These are phyloP conservation scores for Tolypocladium pustulatum DNA, from an alignment of 2,329 filamentous ascomycete species.

Conservation along the genomic window DNA sequence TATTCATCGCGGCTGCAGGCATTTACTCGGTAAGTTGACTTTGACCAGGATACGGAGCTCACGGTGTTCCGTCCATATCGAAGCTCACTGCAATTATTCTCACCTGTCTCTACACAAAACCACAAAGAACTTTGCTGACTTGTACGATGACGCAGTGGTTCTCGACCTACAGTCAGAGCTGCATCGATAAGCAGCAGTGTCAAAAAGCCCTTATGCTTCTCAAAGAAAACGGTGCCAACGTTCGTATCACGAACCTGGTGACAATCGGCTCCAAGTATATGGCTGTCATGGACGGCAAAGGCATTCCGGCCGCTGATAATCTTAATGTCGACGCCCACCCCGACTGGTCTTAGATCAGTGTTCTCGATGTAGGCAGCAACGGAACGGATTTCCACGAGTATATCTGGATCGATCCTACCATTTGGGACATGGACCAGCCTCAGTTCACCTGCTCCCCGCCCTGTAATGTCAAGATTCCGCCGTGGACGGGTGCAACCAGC, in stretches of 20 bases:
- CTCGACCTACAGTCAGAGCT: too few species aligned
- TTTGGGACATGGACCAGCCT: conserved; percentile 19
- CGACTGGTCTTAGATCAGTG: conserved; percentile 14
- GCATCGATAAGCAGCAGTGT: conserved; percentile 6
- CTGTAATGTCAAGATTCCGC: neutral
- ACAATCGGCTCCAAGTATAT: conserved; percentile 16
- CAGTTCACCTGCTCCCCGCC: conserved; percentile 14
- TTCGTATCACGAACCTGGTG: conserved; percentile 14
- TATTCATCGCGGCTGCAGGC: conserved; percentile 14
- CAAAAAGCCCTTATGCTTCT: conserved; percentile 10
- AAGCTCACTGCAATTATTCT: too few species aligned
- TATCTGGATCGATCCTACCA: conserved; percentile 10
- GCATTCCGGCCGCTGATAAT: conserved; percentile 16
- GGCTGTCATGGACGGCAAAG: conserved; percentile 13
- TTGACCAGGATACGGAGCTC: too few species aligned
- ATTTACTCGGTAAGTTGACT: conserved; percentile 8
- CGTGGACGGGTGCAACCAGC: too few species aligned
- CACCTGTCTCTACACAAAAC: too few species aligned
- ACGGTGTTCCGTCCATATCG: too few species aligned
- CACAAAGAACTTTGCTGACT: too few species aligned
- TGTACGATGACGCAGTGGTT: conserved; percentile 9
- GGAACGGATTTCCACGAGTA: conserved; percentile 6
- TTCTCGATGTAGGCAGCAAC: conserved; percentile 10
- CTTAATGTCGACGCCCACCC: conserved; percentile 17
- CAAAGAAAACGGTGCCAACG: conserved; percentile 8